phyloP scores from a whole-genome alignment of 1,284 basidiomycete species.

The Ceratorhiza oryzae-sativae region DNA sequence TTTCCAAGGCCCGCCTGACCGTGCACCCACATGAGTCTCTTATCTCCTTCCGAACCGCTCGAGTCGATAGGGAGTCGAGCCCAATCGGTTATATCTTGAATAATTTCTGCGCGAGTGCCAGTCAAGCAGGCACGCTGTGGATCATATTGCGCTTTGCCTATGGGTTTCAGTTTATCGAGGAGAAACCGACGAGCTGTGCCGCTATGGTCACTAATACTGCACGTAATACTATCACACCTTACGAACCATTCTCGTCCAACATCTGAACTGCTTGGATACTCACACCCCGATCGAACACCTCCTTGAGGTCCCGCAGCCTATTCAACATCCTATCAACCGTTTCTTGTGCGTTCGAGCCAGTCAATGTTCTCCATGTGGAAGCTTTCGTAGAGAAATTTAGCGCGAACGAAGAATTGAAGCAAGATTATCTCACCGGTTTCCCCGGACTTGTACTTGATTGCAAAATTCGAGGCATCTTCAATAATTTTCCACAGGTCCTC shows the following conservation, averaged over 20 bases:
- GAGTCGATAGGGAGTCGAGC: background rate
- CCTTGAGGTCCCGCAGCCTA: background rate
- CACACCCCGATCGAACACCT: background rate
- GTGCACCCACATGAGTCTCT: conserved; percentile 5
- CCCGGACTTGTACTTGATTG: background rate
- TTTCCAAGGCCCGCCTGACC: conserved; percentile 34
- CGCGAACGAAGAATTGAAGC: background rate
- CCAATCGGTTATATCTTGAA: background rate
- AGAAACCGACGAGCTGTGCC: background rate
- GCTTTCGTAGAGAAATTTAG: background rate
- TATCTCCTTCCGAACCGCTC: background rate
- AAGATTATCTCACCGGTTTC: background rate
- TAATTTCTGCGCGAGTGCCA: background rate
- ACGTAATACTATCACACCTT: background rate
- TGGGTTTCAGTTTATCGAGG: background rate
- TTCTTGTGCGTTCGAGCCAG: background rate
- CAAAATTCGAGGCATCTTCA: background rate
- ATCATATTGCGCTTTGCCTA: background rate
- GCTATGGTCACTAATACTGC: background rate
- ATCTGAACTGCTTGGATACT: background rate
- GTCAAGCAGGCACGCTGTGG: background rate
- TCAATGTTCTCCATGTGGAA: background rate
- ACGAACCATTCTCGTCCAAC: background rate
- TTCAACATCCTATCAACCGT: background rate
- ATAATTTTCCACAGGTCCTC: too few species aligned